A percentile compares a stretch with the other conserved stretches of the same genome.
Conservation (phyloP, 768 basidiomycete species). For the Agrocybe pediades region DNA sequence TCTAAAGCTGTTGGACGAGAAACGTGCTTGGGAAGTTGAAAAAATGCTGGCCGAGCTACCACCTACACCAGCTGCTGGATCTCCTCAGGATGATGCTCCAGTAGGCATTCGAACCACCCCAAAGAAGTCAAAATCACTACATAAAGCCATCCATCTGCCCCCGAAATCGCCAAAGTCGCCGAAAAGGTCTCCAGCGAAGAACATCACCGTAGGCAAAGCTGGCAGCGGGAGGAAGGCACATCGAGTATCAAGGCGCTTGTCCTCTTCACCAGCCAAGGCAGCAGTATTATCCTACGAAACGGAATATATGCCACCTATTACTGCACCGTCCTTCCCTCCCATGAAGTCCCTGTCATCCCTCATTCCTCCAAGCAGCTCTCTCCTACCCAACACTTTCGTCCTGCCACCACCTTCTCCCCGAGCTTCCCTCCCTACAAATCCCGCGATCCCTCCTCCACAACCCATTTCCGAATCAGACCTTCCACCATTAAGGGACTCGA, state of each 20-base stretch:
- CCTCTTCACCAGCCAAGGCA: slow-evolving; percentile 34
- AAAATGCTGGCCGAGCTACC: slow-evolving; percentile 61
- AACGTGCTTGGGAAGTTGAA: slow-evolving; percentile 71
- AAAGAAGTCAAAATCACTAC: slow-evolving; percentile 36
- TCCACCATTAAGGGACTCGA: slow-evolving; percentile 6
- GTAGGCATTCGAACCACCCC: slow-evolving; percentile 20
- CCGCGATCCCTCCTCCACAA: slow-evolving; percentile 33
- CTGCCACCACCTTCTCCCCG: slow-evolving; percentile 79
- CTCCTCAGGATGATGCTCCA: slow-evolving; percentile 15
- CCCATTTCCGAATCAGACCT: slow-evolving; percentile 19
- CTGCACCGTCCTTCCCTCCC: slow-evolving; percentile 30
- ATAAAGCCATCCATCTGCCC: slow-evolving; percentile 32
- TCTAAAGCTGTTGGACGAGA: slow-evolving; percentile 64
- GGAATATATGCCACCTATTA: slow-evolving; percentile 37
- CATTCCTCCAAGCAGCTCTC: slow-evolving; percentile 34
- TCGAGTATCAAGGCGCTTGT: slow-evolving; percentile 44
- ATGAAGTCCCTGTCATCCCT: slow-evolving; percentile 39
- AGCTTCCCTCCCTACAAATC: slow-evolving; percentile 59
- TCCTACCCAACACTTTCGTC: slow-evolving; percentile 72
- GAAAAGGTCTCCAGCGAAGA: slow-evolving; percentile 22
- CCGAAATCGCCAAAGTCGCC: slow-evolving; percentile 30
- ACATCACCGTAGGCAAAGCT: slow-evolving; percentile 47
- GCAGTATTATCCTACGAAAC: slow-evolving; percentile 42
- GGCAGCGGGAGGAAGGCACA: slow-evolving; percentile 44
- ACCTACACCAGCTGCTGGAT: slow-evolving; percentile 38